phyloP scores from a whole-genome alignment of 768 basidiomycete species.

The Lactarius tabidus region DNA sequence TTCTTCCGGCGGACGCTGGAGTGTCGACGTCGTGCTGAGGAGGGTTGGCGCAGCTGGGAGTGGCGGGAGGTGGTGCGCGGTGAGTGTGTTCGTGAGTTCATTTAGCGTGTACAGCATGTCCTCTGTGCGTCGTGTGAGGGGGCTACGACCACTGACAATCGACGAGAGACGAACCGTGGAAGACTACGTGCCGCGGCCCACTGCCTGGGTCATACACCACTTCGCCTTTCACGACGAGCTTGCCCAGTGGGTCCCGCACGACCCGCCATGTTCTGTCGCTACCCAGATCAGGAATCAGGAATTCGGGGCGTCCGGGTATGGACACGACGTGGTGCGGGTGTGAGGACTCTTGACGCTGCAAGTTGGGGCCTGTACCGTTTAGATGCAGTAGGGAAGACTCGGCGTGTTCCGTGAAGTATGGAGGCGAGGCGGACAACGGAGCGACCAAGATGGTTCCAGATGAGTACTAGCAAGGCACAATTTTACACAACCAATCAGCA shows the following conservation, averaged over 20 bases:
- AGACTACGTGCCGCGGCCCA: constrained; percentile 68
- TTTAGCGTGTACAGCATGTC: constrained; percentile 60
- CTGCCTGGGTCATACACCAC: constrained; percentile 51
- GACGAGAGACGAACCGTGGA: constrained; percentile 47
- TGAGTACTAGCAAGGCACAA: constrained; percentile 50
- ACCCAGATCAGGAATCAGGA: constrained; percentile 39
- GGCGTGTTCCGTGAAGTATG: constrained; percentile 40
- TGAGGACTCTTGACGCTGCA: constrained; percentile 60
- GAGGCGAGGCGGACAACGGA: constrained; percentile 47
- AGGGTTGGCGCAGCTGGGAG: constrained; percentile 36
- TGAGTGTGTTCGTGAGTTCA: constrained; percentile 58
- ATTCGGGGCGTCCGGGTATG: constrained; percentile 33
- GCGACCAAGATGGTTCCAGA: constrained; percentile 56
- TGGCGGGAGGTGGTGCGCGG: constrained; percentile 50
- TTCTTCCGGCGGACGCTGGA: constrained; percentile 38
- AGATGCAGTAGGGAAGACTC: constrained; percentile 39
- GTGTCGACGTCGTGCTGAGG: constrained; percentile 42
- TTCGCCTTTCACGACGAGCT: constrained; percentile 48
- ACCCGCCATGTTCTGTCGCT: constrained; percentile 59
- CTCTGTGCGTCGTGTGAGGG: constrained; percentile 40
- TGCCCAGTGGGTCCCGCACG: constrained; percentile 39
- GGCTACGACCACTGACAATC: too few species aligned
- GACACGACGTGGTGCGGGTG: constrained; percentile 72
- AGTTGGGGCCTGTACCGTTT: constrained; percentile 56
- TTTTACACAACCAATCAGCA: constrained; percentile 1